Evolutionary conservation across 768 basidiomycete species (phyloP).

Genomic region (Hemileccinum impolitum): DNA sequence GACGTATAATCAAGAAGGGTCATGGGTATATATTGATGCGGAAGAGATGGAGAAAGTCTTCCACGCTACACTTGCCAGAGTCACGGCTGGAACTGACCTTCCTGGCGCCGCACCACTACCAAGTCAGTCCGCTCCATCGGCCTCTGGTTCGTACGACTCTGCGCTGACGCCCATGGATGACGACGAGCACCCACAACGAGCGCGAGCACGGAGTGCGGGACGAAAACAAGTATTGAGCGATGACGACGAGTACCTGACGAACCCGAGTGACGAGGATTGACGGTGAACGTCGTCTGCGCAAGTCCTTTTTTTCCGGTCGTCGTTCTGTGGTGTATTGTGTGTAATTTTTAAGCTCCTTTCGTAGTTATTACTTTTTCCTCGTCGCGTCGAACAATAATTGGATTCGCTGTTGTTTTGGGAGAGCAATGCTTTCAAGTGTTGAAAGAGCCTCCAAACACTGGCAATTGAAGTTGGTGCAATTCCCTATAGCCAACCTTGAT

Average conservation of each 20-base stretch:
- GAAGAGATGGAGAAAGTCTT: conserved; percentile 93
- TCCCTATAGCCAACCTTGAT: too few species aligned
- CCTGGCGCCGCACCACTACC: conserved; percentile 60
- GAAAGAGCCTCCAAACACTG: too few species aligned
- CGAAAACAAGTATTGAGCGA: conserved; percentile 77
- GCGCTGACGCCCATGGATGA: conserved; percentile 82
- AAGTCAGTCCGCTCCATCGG: conserved; percentile 28
- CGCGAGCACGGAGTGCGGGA: conserved; percentile 54
- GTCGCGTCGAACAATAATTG: conserved; percentile 4
- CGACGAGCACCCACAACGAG: conserved; percentile 61
- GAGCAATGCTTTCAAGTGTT: too few species aligned
- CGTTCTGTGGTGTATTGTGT: conserved; percentile 14
- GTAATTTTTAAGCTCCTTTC: conserved; percentile 5
- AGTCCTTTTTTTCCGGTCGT: background rate
- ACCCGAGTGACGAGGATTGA: conserved; percentile 69
- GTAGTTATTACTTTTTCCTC: conserved; percentile 4
- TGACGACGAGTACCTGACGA: conserved; percentile 58
- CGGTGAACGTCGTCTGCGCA: conserved; percentile 10
- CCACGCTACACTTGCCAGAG: conserved; percentile 61
- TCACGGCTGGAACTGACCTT: conserved; percentile 64
- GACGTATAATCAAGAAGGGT: conserved; percentile 91
- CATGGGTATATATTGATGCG: conserved; percentile 92
- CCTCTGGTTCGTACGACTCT: conserved; percentile 53
- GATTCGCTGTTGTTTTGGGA: background rate
- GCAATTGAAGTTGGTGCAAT: too few species aligned